Evolutionary conservation across 1,284 basidiomycete species (phyloP).

Genomic region (Ustilago hordei): DNA sequence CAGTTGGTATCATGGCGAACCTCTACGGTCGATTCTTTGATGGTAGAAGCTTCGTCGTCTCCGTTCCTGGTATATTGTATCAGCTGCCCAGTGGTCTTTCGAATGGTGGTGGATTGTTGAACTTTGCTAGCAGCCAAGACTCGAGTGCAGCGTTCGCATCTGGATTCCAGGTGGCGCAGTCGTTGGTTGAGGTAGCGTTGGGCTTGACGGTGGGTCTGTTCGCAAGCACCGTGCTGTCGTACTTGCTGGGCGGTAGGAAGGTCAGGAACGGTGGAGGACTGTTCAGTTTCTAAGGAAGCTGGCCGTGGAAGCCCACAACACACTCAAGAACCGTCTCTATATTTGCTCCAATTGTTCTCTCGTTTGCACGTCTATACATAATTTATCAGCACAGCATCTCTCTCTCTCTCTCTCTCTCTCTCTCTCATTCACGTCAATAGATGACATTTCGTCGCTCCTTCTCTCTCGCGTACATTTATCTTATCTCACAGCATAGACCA

Average conservation of each 20-base stretch:
- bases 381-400: slow-evolving; percentile 1
- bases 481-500: slow-evolving; percentile 6
- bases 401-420: neutral
- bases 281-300: slow-evolving; percentile 58
- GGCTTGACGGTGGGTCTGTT: slow-evolving; percentile 68
- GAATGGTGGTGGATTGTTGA: slow-evolving; percentile 84
- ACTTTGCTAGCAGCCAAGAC: slow-evolving; percentile 72
- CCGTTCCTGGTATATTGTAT: slow-evolving; percentile 78
- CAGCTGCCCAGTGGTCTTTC: slow-evolving; percentile 89
- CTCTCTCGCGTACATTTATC: slow-evolving; percentile 10
- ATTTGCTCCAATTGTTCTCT: neutral
- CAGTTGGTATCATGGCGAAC: slow-evolving; percentile 85
- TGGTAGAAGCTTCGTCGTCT: slow-evolving; percentile 81
- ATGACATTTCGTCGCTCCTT: neutral
- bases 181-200: slow-evolving; percentile 65
- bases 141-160: slow-evolving; percentile 35
- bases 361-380: neutral
- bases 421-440: neutral
- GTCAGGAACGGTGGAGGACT: slow-evolving; percentile 58
- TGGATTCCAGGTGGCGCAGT: slow-evolving; percentile 51
- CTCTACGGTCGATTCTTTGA: slow-evolving; percentile 83
- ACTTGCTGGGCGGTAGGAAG: slow-evolving; percentile 59
- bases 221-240: slow-evolving; percentile 62
- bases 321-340: neutral
- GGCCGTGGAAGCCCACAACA: no score